A percentile compares a stretch with the other conserved stretches of the same genome.
phyloP scores from a whole-genome alignment of 768 basidiomycete species.

The Amanita molliuscula region DNA sequence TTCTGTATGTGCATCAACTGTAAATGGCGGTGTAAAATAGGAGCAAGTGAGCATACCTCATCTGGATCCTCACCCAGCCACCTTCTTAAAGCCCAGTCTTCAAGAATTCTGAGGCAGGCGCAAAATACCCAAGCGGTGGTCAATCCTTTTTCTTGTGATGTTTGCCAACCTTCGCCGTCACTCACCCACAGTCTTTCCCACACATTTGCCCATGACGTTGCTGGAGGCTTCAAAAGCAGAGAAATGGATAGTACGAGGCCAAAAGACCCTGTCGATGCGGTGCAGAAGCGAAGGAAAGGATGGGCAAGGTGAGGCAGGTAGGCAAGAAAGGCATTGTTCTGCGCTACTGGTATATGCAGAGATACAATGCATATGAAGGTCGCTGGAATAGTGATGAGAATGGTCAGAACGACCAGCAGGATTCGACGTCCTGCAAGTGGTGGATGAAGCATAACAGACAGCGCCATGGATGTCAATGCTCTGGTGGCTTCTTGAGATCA shows the following conservation, averaged over 20 bases:
- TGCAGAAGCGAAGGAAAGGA: conserved; percentile 38
- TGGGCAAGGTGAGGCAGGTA: conserved; percentile 26
- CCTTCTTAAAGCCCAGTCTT: conserved; percentile 43
- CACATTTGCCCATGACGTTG: conserved; percentile 42
- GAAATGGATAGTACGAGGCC: conserved; percentile 44
- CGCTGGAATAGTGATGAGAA: conserved; percentile 24
- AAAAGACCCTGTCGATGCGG: conserved; percentile 46
- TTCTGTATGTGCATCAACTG: conserved; percentile 27
- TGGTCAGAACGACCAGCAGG: conserved; percentile 23
- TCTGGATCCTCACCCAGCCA: conserved; percentile 62
- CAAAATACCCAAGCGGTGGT: conserved; percentile 48
- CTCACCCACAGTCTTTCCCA: conserved; percentile 54
- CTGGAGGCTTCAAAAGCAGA: conserved; percentile 34
- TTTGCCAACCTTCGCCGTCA: conserved; percentile 42
- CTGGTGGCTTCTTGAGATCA: conserved; percentile 15
- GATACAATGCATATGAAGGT: conserved; percentile 32
- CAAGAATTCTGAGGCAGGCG: conserved; percentile 30
- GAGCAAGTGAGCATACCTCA: conserved; percentile 31
- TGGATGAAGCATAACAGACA: conserved; percentile 46
- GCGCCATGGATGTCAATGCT: conserved; percentile 32
- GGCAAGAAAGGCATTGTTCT: neutral
- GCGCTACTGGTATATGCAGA: conserved; percentile 21
- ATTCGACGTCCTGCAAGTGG: conserved; percentile 37
- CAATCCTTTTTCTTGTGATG: conserved; percentile 43
- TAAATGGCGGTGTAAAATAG: neutral